A percentile compares a stretch with the other conserved stretches of the same genome.
Evolutionary conservation across 345 rosid genomes (phyloP).

Genomic region (Eucalyptus caleyi): DNA sequence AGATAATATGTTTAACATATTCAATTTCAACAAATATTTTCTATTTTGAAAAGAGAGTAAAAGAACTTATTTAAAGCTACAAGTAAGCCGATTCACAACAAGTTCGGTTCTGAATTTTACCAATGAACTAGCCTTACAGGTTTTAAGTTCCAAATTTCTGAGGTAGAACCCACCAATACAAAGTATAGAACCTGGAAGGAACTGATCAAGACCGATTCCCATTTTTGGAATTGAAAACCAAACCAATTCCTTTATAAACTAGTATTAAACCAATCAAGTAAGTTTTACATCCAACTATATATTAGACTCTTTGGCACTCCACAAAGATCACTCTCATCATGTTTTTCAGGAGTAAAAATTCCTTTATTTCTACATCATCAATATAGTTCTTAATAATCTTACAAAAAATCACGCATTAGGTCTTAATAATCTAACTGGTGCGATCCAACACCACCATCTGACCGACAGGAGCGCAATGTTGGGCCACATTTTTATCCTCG

Average conservation of each 20-base stretch:
- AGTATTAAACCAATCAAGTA: too few species aligned
- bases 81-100: background rate
- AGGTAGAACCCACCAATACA: background rate
- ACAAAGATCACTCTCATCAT: background rate
- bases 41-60: background rate
- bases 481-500: background rate
- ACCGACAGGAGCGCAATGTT: background rate
- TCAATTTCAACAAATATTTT: background rate
- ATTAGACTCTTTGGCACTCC: background rate
- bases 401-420: background rate
- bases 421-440: background rate
- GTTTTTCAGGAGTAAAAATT: background rate
- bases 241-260: rapidly evolving
- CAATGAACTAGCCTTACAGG: background rate
- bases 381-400: background rate
- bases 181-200: background rate
- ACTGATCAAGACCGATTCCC: rapidly evolving
- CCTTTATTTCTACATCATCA: background rate
- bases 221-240: rapidly evolving
- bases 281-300: background rate
- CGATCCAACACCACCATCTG: background rate
- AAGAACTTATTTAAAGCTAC: background rate
- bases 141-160: background rate
- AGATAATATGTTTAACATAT: background rate
- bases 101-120: background rate